Evolutionary conservation across 2,329 filamentous ascomycete genomes (phyloP).

Genomic region (Herpotrichia juniperi): DNA sequence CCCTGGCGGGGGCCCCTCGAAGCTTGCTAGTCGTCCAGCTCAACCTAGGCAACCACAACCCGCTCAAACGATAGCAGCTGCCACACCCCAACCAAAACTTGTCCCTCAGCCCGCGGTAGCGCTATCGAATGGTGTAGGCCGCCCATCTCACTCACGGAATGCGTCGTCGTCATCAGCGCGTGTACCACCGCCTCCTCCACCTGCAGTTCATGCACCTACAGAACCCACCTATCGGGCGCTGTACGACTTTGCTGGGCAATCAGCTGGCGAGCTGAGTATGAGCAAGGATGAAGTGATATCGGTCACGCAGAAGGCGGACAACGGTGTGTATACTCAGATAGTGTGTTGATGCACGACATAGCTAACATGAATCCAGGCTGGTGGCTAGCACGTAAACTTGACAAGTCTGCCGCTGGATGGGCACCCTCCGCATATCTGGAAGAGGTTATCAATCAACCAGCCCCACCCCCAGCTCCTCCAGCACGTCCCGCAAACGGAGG

Average conservation of each 20-base stretch:
- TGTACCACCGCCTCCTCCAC: slow-evolving; percentile 67
- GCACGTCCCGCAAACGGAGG: slow-evolving; percentile 64
- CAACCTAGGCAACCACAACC: slow-evolving; percentile 43
- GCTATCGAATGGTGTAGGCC: slow-evolving; percentile 54
- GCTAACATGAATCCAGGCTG: slow-evolving; percentile 67
- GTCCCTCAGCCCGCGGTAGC: slow-evolving; percentile 63
- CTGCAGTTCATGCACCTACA: slow-evolving; percentile 62
- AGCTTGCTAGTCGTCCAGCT: slow-evolving; percentile 62
- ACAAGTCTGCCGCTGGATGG: slow-evolving; percentile 81
- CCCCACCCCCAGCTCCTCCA: slow-evolving; percentile 62
- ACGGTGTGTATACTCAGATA: slow-evolving; percentile 67
- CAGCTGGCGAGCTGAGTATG: slow-evolving; percentile 83
- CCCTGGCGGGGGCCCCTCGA: slow-evolving; percentile 80
- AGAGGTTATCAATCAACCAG: slow-evolving; percentile 67
- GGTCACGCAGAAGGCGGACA: slow-evolving; percentile 92
- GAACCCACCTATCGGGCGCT: slow-evolving; percentile 87
- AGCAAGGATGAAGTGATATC: slow-evolving; percentile 80
- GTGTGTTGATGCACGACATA: slow-evolving; percentile 9
- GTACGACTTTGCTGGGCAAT: slow-evolving; percentile 89
- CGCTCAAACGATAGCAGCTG: slow-evolving; percentile 29
- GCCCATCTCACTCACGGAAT: slow-evolving; percentile 49
- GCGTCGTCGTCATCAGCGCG: slow-evolving; percentile 52
- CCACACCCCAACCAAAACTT: slow-evolving; percentile 49
- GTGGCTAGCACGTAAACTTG: slow-evolving; percentile 85
- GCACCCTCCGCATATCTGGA: slow-evolving; percentile 93